Conservation (phyloP, 306 rosid species). For the Vigna mungo region DNA sequence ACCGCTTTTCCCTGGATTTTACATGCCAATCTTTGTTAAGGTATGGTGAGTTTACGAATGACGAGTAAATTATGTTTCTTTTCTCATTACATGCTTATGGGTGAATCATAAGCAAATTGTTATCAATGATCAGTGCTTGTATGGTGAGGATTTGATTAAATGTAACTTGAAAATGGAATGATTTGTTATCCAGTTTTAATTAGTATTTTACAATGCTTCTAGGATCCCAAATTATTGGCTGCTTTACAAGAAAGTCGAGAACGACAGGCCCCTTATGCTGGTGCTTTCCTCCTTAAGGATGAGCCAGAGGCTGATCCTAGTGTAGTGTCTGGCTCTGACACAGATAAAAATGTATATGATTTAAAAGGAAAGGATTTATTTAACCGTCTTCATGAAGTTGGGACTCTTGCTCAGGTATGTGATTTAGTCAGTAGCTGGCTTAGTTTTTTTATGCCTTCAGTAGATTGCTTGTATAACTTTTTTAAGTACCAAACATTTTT, state of each 20-base stretch:
- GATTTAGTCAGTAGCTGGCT: constrained; percentile 13
- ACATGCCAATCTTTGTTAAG: constrained; percentile 98
- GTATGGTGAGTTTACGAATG: constrained; percentile 52
- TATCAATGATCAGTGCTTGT: constrained; percentile 30
- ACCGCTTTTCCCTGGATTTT: constrained; percentile 98
- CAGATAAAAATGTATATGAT: constrained; percentile 72
- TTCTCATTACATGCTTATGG: constrained; percentile 21
- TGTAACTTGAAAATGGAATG: constrained; percentile 28
- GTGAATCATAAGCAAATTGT: constrained; percentile 25
- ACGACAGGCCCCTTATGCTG: constrained; percentile 98
- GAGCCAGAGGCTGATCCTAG: constrained; percentile 85
- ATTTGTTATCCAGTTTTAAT: constrained; percentile 27
- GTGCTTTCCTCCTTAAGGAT: constrained; percentile 95
- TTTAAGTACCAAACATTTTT: background rate
- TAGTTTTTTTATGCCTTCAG: constrained; percentile 29
- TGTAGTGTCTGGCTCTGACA: constrained; percentile 70
- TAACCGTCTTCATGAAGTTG: constrained; percentile 95
- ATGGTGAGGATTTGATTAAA: constrained; percentile 8
- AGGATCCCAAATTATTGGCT: constrained; percentile 92
- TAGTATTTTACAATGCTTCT: constrained; percentile 44
- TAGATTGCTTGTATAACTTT: constrained; percentile 26
- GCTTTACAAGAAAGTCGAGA: constrained; percentile 92
- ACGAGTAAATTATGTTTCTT: constrained; percentile 16
- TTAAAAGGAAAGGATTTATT: constrained; percentile 87
- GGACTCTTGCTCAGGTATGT: constrained; percentile 96